phyloP scores from a whole-genome alignment of 2,329 filamentous ascomycete species.

The Venturia effusa region DNA sequence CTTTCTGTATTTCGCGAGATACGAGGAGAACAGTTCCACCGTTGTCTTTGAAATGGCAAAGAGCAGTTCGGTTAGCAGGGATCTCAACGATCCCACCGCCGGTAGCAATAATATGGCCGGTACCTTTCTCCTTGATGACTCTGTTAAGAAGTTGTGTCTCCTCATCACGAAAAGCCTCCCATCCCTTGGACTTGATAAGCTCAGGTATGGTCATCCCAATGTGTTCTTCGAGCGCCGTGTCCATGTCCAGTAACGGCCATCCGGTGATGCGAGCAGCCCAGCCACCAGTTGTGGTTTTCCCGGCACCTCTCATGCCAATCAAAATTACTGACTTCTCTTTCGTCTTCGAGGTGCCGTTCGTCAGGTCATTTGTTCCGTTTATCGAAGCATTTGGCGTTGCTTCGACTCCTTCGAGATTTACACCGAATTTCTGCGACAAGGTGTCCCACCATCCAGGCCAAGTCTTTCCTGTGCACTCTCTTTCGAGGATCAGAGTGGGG shows the following conservation, averaged over 20 bases:
- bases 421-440: constrained; percentile 66
- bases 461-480: constrained; percentile 91
- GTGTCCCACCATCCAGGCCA: constrained; percentile 99
- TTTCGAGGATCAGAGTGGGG: constrained; percentile 70
- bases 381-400: constrained; percentile 23
- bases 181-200: constrained; percentile 67
- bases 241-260: constrained; percentile 74
- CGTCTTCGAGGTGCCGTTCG: constrained; percentile 19
- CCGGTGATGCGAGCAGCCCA: constrained; percentile 71
- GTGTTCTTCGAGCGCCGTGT: constrained; percentile 70
- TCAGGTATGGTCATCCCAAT: constrained; percentile 72
- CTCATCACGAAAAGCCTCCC: constrained; percentile 76
- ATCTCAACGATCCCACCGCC: constrained; percentile 90
- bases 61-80: constrained; percentile 63
- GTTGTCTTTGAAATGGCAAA: constrained; percentile 59
- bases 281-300: constrained; percentile 85
- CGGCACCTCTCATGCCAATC: constrained; percentile 93
- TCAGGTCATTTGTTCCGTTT: constrained; percentile 26
- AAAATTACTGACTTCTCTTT: constrained; percentile 68
- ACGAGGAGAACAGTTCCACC: constrained; percentile 82
- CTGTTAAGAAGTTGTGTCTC: constrained; percentile 66
- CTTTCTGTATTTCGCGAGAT: constrained; percentile 74
- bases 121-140: constrained; percentile 62
- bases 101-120: constrained; percentile 78
- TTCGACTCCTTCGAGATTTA: constrained; percentile 66